Evolutionary conservation across 495 filamentous ascomycete species (phyloP).

Genomic region (Neurospora sp.): DNA sequence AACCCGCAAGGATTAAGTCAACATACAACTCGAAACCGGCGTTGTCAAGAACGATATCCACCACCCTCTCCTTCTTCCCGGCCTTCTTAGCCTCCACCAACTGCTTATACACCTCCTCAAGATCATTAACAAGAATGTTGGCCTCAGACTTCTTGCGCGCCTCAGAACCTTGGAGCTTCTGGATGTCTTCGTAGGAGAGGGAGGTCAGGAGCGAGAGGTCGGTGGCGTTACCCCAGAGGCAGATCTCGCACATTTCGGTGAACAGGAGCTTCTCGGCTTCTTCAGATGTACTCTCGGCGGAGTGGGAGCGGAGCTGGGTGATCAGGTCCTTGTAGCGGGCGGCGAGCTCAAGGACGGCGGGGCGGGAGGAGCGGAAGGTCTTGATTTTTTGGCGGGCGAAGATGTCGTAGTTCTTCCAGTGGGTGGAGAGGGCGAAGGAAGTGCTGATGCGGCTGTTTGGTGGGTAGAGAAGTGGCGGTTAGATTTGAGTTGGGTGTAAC

Average conservation of each 20-base stretch:
- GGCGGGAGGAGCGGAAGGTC: conserved; percentile 86
- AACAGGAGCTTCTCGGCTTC: conserved; percentile 72
- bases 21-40: conserved; percentile 95
- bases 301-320: conserved; percentile 45
- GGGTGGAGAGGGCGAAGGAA: conserved; percentile 61
- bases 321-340: conserved; percentile 71
- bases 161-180: conserved; percentile 83
- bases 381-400: conserved; percentile 85
- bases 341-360: conserved; percentile 86
- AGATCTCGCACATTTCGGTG: conserved; percentile 91
- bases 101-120: conserved; percentile 58
- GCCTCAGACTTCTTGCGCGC: conserved; percentile 74
- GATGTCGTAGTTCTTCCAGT: conserved; percentile 90
- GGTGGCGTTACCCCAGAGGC: conserved; percentile 95
- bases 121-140: conserved; percentile 83
- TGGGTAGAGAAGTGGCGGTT: too few species aligned
- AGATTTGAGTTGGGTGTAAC: too few species aligned
- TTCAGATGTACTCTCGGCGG: conserved; percentile 32
- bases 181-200: conserved; percentile 89
- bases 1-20: conserved; percentile 83
- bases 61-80: conserved; percentile 45
- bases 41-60: conserved; percentile 93
- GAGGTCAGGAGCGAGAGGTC: conserved; percentile 85
- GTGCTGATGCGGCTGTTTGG: conserved; percentile 63
- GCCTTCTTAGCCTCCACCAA: conserved; percentile 58